A percentile compares a stretch with the other conserved stretches of the same genome.
Evolutionary conservation across 2,329 filamentous ascomycete genomes (phyloP).

Genomic region (Trichoderma sp.): DNA sequence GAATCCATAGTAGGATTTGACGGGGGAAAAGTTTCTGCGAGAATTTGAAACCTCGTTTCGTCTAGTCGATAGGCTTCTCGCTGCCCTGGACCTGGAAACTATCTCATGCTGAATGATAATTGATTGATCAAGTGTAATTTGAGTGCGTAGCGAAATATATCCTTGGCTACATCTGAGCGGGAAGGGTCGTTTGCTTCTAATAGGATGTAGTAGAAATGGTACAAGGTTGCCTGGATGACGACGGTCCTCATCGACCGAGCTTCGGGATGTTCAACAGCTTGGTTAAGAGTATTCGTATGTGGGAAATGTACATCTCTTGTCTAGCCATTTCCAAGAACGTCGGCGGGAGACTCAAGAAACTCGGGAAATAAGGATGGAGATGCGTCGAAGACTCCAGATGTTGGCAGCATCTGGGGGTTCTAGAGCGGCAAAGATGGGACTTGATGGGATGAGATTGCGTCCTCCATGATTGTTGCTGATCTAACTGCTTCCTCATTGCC

Average conservation of each 20-base stretch:
- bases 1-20: neutral
- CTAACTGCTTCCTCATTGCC: neutral
- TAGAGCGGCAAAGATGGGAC: neutral
- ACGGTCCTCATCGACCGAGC: neutral
- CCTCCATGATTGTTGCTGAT: neutral
- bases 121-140: neutral
- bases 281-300: neutral
- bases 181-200: neutral
- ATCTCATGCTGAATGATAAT: neutral
- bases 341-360: neutral
- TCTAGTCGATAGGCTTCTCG: neutral
- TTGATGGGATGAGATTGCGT: neutral
- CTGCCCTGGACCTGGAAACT: neutral
- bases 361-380: neutral
- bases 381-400: neutral
- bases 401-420: neutral
- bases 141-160: neutral
- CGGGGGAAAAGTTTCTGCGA: neutral
- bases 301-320: neutral
- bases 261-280: neutral
- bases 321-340: neutral
- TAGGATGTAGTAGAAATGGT: neutral
- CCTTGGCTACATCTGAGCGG: neutral
- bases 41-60: neutral
- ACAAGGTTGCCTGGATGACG: neutral